phyloP scores from a whole-genome alignment of 2,329 filamentous ascomycete genomes.

The Exophiala dermatitidis region DNA sequence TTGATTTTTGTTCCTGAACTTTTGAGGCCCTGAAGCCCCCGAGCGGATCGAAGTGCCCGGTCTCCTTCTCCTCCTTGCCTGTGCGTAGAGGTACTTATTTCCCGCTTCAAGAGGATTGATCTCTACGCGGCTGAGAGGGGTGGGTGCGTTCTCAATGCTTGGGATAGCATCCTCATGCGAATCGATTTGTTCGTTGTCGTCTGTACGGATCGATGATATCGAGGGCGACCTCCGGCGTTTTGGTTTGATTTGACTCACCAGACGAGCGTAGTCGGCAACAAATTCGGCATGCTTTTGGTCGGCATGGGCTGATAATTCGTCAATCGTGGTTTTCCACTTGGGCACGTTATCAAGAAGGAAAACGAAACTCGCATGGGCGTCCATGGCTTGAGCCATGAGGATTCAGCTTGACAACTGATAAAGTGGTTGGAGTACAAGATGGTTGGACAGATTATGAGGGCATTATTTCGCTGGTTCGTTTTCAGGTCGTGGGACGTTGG shows the following conservation, averaged over 20 bases:
- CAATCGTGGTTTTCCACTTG: slow-evolving; percentile 38
- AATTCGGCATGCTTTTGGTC: slow-evolving; percentile 39
- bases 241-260: slow-evolving; percentile 32
- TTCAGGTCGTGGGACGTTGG: slow-evolving; percentile 12
- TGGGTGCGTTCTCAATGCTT: slow-evolving; percentile 5
- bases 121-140: slow-evolving; percentile 7
- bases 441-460: slow-evolving; percentile 8
- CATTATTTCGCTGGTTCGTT: slow-evolving; percentile 9
- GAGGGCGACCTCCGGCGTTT: slow-evolving; percentile 36
- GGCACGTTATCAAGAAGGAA: slow-evolving; percentile 40
- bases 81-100: slow-evolving; percentile 26
- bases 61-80: slow-evolving; percentile 34
- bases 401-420: neutral
- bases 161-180: neutral
- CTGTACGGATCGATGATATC: slow-evolving; percentile 36
- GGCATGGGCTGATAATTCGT: slow-evolving; percentile 38
- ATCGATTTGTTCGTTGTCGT: slow-evolving; percentile 16
- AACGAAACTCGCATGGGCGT: slow-evolving; percentile 41
- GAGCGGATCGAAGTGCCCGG: slow-evolving; percentile 32
- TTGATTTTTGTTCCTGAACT: slow-evolving; percentile 64
- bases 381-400: slow-evolving; percentile 29
- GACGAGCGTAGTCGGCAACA: slow-evolving; percentile 36
- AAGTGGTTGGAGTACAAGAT: slow-evolving; percentile 3
- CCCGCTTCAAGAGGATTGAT: slow-evolving; percentile 24
- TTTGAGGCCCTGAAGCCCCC: slow-evolving; percentile 32